Conservation (phyloP, 805 yeast genomes). For the Cyberlindnera lachancei region DNA sequence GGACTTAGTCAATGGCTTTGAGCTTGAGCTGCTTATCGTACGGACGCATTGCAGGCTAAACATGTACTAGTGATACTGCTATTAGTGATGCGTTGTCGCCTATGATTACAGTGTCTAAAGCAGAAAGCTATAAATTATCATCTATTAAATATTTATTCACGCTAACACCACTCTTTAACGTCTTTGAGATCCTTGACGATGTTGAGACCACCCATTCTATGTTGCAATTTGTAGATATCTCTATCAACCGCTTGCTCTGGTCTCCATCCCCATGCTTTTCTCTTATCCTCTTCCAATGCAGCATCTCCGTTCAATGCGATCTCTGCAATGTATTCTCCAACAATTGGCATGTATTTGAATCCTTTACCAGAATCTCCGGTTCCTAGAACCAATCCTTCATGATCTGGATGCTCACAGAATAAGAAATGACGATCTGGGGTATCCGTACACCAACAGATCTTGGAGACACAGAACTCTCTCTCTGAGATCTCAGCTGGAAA, state of each 20-base stretch:
- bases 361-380: constrained; percentile 34
- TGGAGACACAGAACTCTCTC: constrained; percentile 24
- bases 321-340: constrained; percentile 26
- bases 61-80: too few relatives aligned
- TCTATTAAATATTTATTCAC: too few relatives aligned
- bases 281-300: constrained; percentile 20
- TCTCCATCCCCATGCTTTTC: constrained; percentile 30
- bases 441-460: constrained; percentile 33
- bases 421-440: constrained; percentile 28
- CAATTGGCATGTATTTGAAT: constrained; percentile 29
- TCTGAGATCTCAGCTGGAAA: constrained; percentile 24
- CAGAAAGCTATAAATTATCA: too few relatives aligned
- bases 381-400: constrained; percentile 22
- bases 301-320: constrained; percentile 26
- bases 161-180: constrained; percentile 22
- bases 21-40: too few relatives aligned
- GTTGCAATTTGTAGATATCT: constrained; percentile 20
- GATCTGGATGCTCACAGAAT: constrained; percentile 25
- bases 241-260: constrained; percentile 24
- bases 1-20: too few relatives aligned
- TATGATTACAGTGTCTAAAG: too few relatives aligned
- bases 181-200: constrained; percentile 23
- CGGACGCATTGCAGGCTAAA: too few relatives aligned
- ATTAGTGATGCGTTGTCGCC: too few relatives aligned
- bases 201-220: constrained; percentile 26